Base-by-base conservation (phyloP, 306 rosid species). In the Quercus suber region DNA sequence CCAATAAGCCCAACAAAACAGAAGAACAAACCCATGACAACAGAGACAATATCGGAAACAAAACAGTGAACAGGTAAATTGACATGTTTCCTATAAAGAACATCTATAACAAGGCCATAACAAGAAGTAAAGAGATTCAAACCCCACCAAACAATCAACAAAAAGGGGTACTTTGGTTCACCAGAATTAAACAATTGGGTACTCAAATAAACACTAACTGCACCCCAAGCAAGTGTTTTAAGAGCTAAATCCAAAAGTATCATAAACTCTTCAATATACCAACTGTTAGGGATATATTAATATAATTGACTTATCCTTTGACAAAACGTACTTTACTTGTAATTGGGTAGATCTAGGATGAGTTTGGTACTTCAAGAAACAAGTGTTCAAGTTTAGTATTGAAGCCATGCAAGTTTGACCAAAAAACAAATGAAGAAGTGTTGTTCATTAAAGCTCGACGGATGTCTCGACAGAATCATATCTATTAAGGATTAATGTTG, bases 91-190 rank as follows among this genome's bases (percentile, higher is more conserved):
- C 55, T 19, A 76, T 59, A 63, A 28, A 59, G 82, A 70, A 85
- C 80, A 13, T 85, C 83, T 20, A 80, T 49, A 61, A 80, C 82
- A 23, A 87, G 78, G 65, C 70, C 75, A 74, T 68, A 85, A 68
- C 78, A 78, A 53, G 84, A 82, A 55, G 85, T 28, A 55, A 65
- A 69, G 31, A 85, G 76, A 79, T 80, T 85, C 53, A 77, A 85
- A 79, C 82, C 84, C 87, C 91, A 88, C 91, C 87, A 88, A 55
- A 88, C 53, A 76, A 87, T 80, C 59, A 88, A 73, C 41, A 74
- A 63, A 49, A 14, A 52, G 2, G 85, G 78, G 57, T 72, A 80
- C 73, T 88, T 78, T 21, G 82, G 23, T 69, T 76, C 82, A 19
- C 56, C 33, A 15, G 67, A 75, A 78, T 37, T 65, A 27, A 41